Evolutionary conservation across 2,329 filamentous ascomycete species (phyloP), one percentile per base, ranked within the genome.

Genomic region (Ceratocystis lukuohia): DNA sequence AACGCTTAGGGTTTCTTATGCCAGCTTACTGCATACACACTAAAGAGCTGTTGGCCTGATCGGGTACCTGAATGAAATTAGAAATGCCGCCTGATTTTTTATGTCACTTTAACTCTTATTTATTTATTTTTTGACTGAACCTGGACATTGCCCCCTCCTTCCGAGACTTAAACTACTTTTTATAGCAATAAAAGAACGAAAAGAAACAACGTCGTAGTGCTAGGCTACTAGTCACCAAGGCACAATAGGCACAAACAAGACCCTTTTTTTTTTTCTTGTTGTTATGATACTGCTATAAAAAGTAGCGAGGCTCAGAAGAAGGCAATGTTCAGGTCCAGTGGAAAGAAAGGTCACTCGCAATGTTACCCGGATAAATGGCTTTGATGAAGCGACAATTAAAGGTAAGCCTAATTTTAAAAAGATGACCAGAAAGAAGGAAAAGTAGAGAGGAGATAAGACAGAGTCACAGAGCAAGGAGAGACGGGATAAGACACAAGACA

Each of bases 31-130:
- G 46, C 2, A n/a, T 50, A 22, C n/a, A 50, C 17, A 50, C 15
- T 50, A 22, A 50, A 50, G 46, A 22, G n/a, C n/a, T 17, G 6
- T 2, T n/a, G 1, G 46, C 22, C 46, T 50, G 22, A 41, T 53
- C 48, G 25, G 53, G 53, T 59, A 59, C 53, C 53, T 59, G 53
- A 30, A 17, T 33, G 28, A 37, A 59, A 30, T 59, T 59, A 59
- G 28, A 33, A 41, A 17, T 33, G 15, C 15, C 25, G 25, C 53
- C 7, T 30, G 30, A 22, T 56, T 56, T 28, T 56, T 28, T 30
- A 25, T 22, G 20, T 17, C 25, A 53, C 22, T 53, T 53, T 53
- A 25, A 30, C 25, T 30, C 28, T 30, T 17, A 3, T 56, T 10
- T 22, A 56, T 7, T 59, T 37, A 4, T 37, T 59, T 59, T 37